Evolutionary conservation across 2,329 filamentous ascomycete genomes (phyloP), one percentile per base, ranked within the genome.

Genomic region (Xylaria sp.): DNA sequence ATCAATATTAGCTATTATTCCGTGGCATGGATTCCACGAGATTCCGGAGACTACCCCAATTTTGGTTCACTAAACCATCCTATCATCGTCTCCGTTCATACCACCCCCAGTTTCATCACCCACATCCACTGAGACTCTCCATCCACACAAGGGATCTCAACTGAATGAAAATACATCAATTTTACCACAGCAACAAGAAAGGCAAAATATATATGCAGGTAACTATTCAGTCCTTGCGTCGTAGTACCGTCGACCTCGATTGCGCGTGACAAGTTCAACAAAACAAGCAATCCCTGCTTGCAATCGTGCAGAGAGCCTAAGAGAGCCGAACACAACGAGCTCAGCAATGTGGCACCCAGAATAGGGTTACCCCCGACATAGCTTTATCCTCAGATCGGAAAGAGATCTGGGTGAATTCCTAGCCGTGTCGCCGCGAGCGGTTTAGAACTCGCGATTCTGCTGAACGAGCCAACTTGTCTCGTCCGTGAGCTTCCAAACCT

Each of bases 401-500:
- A 55, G 68, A 7, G 49, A 49, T 13, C 9, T 11, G 22, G 25
- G 10, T 20, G 17, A 56, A 15, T n/a, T 25, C 45, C 22, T 36
- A 59, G 13, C 45, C 15, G 6, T 1, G 6, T 39, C 7, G 36
- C 17, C 11, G 15, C 15, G 2, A 10, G 38, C 29, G 5, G 29
- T 64, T 42, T 66, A 68, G 27, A 50, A 68, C 44, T 66, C 66
- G 36, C 59, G 59, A 56, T 68, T 66, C 39, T 70, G 66, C 36
- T 70, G 68, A 1, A 71, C 75, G 3, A 73, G 61, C 70, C 72
- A 77, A 38, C 75, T 75, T 1, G 45, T 45, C 67, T 77, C 74
- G 15, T 72, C 71, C 63, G 74, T 74, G 2, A 72, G 70, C 39
- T 61, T 69, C 72, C 74, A 76, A 5, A 77, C 66, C 17, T 78